Percentiles rank a stretch among this genome's conserved stretches.
phyloP scores from a whole-genome alignment of 495 filamentous ascomycete species.

The Bombardia bombarda region DNA sequence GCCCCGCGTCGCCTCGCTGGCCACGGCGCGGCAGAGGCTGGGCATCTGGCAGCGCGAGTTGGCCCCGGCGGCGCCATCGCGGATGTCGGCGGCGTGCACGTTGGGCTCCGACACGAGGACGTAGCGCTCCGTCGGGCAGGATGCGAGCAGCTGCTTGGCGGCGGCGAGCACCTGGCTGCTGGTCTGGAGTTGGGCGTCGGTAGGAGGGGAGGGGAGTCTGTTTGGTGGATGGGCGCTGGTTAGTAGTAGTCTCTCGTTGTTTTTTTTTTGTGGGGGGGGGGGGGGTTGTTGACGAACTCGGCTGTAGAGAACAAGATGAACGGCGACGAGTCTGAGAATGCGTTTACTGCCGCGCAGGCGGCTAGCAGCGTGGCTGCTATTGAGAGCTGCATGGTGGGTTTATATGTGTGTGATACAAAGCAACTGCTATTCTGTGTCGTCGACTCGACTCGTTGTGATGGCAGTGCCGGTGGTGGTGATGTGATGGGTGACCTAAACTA shows the following conservation, averaged over 20 bases:
- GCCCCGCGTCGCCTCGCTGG: constrained; percentile 12
- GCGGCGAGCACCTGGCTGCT: constrained; percentile 27
- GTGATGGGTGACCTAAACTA: too few relatives aligned
- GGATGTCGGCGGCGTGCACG: constrained; percentile 58
- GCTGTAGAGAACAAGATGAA: constrained; percentile 78
- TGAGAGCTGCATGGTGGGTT: constrained; percentile 52
- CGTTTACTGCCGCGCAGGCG: constrained; percentile 50
- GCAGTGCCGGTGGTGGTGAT: too few relatives aligned
- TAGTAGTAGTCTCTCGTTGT: too few relatives aligned
- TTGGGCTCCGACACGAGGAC: constrained; percentile 75
- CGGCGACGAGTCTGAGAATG: constrained; percentile 78
- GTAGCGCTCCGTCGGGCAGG: constrained; percentile 72
- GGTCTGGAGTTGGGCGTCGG: constrained; percentile 35
- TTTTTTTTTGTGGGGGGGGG: neutral
- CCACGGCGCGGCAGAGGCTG: constrained; percentile 21
- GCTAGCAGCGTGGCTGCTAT: constrained; percentile 54
- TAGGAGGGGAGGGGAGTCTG: constrained; percentile 24
- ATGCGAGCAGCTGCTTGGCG: constrained; percentile 42
- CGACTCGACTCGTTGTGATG: constrained; percentile 5
- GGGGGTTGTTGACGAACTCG: constrained; percentile 48
- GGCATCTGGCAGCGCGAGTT: constrained; percentile 25
- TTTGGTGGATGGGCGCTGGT: neutral
- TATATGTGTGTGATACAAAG: too few relatives aligned
- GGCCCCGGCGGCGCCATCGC: constrained; percentile 20
- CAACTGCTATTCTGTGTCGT: too few relatives aligned